Evolutionary conservation across 139 green algal species (phyloP).

Genomic region (Zygnema cylindricum): DNA sequence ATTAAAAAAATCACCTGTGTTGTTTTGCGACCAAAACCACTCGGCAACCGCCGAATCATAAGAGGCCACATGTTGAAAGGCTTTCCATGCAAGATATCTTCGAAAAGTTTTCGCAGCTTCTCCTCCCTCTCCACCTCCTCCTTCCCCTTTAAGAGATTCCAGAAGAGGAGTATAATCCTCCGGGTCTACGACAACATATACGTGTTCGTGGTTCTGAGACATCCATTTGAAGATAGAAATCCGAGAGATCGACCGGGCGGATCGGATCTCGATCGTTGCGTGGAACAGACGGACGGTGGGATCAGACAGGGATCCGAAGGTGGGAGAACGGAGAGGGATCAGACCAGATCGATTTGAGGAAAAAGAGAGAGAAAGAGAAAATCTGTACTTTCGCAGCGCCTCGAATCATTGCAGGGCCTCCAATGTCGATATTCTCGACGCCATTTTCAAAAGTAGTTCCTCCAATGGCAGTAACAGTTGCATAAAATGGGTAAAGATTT

Average conservation of each 20-base stretch:
- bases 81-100: slow-evolving; percentile 95
- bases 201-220: slow-evolving; percentile 69
- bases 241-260: too few relatives aligned
- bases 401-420: slow-evolving; percentile 96
- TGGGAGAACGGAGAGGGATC: too few relatives aligned
- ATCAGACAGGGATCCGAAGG: too few relatives aligned
- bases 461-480: slow-evolving; percentile 68
- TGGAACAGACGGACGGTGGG: too few relatives aligned
- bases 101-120: too few relatives aligned
- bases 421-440: slow-evolving; percentile 99
- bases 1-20: neutral
- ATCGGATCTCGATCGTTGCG: too few relatives aligned
- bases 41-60: slow-evolving; percentile 94
- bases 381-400: slow-evolving; percentile 68
- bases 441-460: slow-evolving; percentile 76
- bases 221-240: too few relatives aligned
- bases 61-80: slow-evolving; percentile 92
- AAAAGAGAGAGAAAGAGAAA: too few relatives aligned
- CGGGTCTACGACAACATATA: slow-evolving; percentile 83
- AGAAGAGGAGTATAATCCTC: slow-evolving; percentile 86
- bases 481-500: slow-evolving; percentile 98
- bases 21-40: slow-evolving; percentile 83
- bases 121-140: slow-evolving; percentile 20
- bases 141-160: slow-evolving; percentile 62
- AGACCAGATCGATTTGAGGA: too few relatives aligned